A percentile compares a stretch with the other conserved stretches of the same genome.
phyloP scores from a whole-genome alignment of 352 stramenopile genomes.

The Globisporangium polare region DNA sequence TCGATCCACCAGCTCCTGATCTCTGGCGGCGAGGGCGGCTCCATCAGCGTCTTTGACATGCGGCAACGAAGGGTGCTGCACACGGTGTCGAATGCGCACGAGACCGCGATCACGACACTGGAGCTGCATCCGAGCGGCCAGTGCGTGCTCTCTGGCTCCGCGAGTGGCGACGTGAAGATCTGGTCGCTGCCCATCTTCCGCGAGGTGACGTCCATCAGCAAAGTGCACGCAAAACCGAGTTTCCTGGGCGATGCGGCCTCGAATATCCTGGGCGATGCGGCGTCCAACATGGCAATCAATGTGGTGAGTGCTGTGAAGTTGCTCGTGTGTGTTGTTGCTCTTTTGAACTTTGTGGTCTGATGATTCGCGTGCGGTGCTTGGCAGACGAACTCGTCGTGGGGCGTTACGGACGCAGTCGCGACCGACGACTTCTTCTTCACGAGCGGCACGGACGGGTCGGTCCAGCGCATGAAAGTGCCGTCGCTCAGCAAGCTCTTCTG shows the following conservation, averaged over 20 bases:
- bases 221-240: slow-evolving; percentile 76
- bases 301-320: slow-evolving; percentile 45
- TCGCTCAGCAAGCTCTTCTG: slow-evolving; percentile 28
- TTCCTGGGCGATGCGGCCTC: slow-evolving; percentile 74
- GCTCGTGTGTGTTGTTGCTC: neutral
- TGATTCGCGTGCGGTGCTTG: neutral
- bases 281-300: slow-evolving; percentile 85
- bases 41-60: slow-evolving; percentile 85
- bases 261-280: slow-evolving; percentile 73
- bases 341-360: neutral
- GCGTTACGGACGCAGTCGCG: slow-evolving; percentile 76
- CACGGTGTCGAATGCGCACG: slow-evolving; percentile 77
- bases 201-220: slow-evolving; percentile 65
- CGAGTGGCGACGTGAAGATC: slow-evolving; percentile 84
- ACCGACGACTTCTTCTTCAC: slow-evolving; percentile 83
- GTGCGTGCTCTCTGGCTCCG: slow-evolving; percentile 81
- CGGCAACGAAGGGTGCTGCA: slow-evolving; percentile 84
- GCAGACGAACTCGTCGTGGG: slow-evolving; percentile 79
- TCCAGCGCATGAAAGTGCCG: slow-evolving; percentile 71
- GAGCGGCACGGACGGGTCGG: slow-evolving; percentile 74
- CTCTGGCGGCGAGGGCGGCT: slow-evolving; percentile 71
- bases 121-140: slow-evolving; percentile 70
- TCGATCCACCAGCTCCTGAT: slow-evolving; percentile 78
- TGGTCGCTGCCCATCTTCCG: slow-evolving; percentile 85
- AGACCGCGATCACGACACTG: slow-evolving; percentile 82